These are phyloP conservation scores for Salvia rosmarinus DNA, from an alignment of 257 asterid species.

Conservation along the genomic window DNA sequence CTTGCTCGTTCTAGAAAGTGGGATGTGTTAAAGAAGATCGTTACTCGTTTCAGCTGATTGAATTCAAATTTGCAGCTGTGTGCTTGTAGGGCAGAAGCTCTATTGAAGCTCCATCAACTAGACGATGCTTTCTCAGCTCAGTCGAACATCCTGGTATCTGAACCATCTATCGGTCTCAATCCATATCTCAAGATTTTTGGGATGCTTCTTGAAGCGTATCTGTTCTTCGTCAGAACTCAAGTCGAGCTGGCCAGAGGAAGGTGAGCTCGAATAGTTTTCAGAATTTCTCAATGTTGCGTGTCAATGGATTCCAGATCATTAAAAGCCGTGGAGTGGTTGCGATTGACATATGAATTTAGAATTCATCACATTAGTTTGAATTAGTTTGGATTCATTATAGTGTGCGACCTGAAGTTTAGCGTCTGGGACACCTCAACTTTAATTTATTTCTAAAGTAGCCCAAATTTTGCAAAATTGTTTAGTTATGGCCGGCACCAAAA, in stretches of 20 bases:
- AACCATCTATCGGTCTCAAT: conserved; percentile 29
- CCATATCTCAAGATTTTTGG: conserved; percentile 57
- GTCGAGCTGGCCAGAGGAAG: conserved; percentile 79
- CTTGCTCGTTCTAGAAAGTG: not conserved
- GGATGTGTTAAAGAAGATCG: not conserved
- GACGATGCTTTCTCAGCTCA: conserved; percentile 62
- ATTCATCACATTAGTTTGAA: not conserved
- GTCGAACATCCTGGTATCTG: conserved; percentile 50
- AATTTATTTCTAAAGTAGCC: no score
- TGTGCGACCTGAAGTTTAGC: no score
- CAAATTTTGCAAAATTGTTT: no score
- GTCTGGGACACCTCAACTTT: no score
- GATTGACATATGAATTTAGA: not conserved
- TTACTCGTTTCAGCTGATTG: conserved; percentile 34
- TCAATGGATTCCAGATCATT: not conserved
- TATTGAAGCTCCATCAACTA: conserved; percentile 68
- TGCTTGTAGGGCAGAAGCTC: conserved; percentile 94
- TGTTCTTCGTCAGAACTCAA: conserved; percentile 60
- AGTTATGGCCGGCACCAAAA: no score
- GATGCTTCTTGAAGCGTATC: conserved; percentile 66
- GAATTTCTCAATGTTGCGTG: not conserved
- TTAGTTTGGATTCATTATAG: not conserved
- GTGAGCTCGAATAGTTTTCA: conserved; percentile 41
- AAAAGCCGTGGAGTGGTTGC: not conserved
- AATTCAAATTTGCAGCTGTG: conserved; percentile 60